Evolutionary conservation across 2,329 filamentous ascomycete genomes (phyloP).

Genomic region (Neoarthrinium moseri): DNA sequence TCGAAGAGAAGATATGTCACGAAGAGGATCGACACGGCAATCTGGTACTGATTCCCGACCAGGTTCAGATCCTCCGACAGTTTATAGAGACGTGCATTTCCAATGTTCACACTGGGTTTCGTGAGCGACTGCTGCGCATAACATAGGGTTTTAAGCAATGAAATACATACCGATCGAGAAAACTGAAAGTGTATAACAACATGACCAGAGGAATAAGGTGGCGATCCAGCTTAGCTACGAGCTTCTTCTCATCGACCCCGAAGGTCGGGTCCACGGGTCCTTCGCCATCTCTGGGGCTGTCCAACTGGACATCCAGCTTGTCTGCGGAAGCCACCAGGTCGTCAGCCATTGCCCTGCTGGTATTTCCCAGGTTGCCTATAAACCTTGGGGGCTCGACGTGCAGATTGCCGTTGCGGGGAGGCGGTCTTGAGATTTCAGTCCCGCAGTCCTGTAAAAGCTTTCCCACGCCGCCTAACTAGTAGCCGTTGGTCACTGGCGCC

Average conservation of each 20-base stretch:
- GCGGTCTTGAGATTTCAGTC: too few species aligned
- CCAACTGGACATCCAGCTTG: too few species aligned
- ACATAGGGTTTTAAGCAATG: conserved; percentile 6
- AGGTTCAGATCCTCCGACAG: conserved; percentile 63
- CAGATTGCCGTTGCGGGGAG: too few species aligned
- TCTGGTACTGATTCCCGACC: conserved; percentile 66
- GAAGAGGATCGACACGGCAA: conserved; percentile 65
- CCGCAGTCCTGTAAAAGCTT: too few species aligned
- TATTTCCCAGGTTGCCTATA: too few species aligned
- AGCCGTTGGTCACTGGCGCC: too few species aligned
- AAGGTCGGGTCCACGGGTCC: too few species aligned
- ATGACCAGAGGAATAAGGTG: conserved; percentile 66
- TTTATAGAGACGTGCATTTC: conserved; percentile 65
- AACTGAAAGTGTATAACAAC: conserved; percentile 71
- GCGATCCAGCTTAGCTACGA: conserved; percentile 64
- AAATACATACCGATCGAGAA: conserved; percentile 62
- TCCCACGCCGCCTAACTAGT: too few species aligned
- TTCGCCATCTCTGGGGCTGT: too few species aligned
- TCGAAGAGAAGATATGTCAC: conserved; percentile 64
- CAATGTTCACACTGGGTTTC: conserved; percentile 62
- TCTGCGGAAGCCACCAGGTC: too few species aligned
- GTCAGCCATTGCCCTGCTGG: too few species aligned
- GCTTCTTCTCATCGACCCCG: conserved; percentile 46
- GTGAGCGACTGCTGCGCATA: conserved; percentile 6
- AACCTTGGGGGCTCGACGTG: too few species aligned